Evolutionary conservation across 2,329 filamentous ascomycete species (phyloP).

Genomic region (Huntiella omanensis): DNA sequence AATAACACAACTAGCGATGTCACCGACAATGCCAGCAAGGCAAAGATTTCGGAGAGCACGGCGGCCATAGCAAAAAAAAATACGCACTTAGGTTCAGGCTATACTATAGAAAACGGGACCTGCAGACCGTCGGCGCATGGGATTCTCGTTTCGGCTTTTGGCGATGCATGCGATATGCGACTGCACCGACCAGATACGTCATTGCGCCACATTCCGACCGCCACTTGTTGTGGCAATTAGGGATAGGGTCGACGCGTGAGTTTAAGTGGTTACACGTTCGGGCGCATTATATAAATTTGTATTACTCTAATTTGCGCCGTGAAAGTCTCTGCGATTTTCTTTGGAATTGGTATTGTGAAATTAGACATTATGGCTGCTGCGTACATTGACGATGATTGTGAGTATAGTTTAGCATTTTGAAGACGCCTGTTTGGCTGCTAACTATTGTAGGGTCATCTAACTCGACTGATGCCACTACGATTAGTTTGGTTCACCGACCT

Average conservation of each 20-base stretch:
- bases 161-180: no score
- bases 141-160: background rate
- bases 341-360: no score
- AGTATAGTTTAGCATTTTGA: background rate
- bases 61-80: constrained; percentile 31
- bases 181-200: no score
- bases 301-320: no score
- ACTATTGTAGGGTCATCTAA: constrained; percentile 33
- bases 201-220: no score
- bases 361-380: background rate
- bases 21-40: constrained; percentile 48
- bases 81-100: background rate
- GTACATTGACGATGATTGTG: constrained; percentile 6
- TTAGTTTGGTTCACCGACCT: constrained; percentile 33
- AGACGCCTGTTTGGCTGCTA: constrained; percentile 3
- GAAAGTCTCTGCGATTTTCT: no score
- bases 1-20: constrained; percentile 65
- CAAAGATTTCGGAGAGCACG: constrained; percentile 64
- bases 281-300: no score
- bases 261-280: no score
- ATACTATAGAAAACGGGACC: background rate
- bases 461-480: constrained; percentile 41
- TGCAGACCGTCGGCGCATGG: background rate
- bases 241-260: no score
- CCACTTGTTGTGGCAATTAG: no score